These are phyloP conservation scores for Periconia sp. DNA, from an alignment of 2,329 filamentous ascomycete genomes.

Conservation along the genomic window DNA sequence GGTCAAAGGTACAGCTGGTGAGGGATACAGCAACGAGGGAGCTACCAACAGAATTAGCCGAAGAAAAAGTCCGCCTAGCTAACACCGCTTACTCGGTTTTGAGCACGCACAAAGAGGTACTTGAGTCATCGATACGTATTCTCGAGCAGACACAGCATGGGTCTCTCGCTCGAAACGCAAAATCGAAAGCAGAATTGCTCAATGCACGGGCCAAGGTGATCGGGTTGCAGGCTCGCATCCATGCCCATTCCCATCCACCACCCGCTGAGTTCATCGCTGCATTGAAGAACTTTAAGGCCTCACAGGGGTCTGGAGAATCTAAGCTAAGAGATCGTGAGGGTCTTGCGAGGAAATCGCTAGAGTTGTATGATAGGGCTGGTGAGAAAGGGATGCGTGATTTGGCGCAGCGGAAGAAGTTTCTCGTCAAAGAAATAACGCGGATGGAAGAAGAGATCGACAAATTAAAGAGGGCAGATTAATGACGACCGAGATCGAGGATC, in stretches of 20 bases:
- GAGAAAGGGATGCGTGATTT: slow-evolving; percentile 47
- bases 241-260: slow-evolving; percentile 33
- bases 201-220: slow-evolving; percentile 50
- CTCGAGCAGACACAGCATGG: slow-evolving; percentile 58
- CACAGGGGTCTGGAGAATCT: slow-evolving; percentile 35
- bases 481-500: no score
- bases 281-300: slow-evolving; percentile 39
- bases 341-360: slow-evolving; percentile 41
- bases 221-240: slow-evolving; percentile 47
- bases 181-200: slow-evolving; percentile 52
- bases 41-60: slow-evolving; percentile 32
- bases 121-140: slow-evolving; percentile 48
- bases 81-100: slow-evolving; percentile 43
- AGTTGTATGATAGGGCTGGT: slow-evolving; percentile 42
- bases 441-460: slow-evolving; percentile 38
- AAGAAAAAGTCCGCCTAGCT: slow-evolving; percentile 39
- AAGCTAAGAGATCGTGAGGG: slow-evolving; percentile 38
- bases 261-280: slow-evolving; percentile 33
- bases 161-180: slow-evolving; percentile 47
- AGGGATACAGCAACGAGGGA: slow-evolving; percentile 15
- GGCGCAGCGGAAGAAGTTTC: slow-evolving; percentile 45
- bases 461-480: slow-evolving; percentile 31
- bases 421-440: slow-evolving; percentile 42
- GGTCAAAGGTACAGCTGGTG: slow-evolving; percentile 14
- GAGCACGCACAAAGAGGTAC: slow-evolving; percentile 41